Evolutionary conservation across 805 yeast species (phyloP).

Genomic region (Zygosaccharomyces siamensis): DNA sequence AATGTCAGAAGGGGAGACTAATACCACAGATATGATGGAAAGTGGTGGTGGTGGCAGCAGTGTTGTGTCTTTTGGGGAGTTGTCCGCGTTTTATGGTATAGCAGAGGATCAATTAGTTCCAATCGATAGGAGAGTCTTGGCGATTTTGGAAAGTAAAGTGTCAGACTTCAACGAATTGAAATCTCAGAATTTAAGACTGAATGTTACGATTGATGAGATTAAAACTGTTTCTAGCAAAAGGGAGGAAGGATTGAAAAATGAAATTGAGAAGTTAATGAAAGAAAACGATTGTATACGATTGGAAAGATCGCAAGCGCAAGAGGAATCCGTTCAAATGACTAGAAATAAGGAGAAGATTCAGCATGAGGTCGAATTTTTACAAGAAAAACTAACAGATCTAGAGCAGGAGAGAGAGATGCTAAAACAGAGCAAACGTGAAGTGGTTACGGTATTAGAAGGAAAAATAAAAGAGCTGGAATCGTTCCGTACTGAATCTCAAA

Average conservation of each 20-base stretch:
- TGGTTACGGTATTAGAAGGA: constrained; percentile 21
- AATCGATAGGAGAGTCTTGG: constrained; percentile 22
- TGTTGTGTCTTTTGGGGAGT: constrained; percentile 9
- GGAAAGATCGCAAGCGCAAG: constrained; percentile 17
- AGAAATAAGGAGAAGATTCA: constrained; percentile 11
- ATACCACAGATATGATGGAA: not conserved
- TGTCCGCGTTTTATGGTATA: constrained; percentile 37
- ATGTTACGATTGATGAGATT: constrained; percentile 40
- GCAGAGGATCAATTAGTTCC: constrained; percentile 22
- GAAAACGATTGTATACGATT: constrained; percentile 24
- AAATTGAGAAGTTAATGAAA: constrained; percentile 23
- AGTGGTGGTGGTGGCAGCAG: not conserved
- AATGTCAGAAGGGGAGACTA: constrained; percentile 8
- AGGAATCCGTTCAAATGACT: constrained; percentile 21
- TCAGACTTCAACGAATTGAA: constrained; percentile 36
- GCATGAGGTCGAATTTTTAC: constrained; percentile 7
- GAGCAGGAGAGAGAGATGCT: constrained; percentile 16
- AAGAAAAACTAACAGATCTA: constrained; percentile 7
- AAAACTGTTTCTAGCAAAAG: constrained; percentile 35
- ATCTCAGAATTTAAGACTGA: constrained; percentile 37
- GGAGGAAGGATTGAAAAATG: constrained; percentile 32
- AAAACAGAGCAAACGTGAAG: constrained; percentile 24
- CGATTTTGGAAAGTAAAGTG: constrained; percentile 30
- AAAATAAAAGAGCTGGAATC: constrained; percentile 31
- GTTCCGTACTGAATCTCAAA: constrained; percentile 20